Conservation (phyloP, 768 basidiomycete genomes). For the Amanita rubescens region DNA sequence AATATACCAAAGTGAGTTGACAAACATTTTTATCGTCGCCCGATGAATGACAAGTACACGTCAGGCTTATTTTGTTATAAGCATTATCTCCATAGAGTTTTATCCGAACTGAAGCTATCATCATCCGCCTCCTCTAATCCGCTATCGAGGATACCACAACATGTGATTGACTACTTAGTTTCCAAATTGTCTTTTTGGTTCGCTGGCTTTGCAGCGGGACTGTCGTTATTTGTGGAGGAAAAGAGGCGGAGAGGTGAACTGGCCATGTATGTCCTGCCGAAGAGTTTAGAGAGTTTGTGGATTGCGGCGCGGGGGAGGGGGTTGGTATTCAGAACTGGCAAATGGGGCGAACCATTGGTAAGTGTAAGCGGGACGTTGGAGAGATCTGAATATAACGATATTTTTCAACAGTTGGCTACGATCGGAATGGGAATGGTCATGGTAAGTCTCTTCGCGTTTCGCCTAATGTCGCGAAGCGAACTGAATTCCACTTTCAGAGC, state of each 20-base stretch:
- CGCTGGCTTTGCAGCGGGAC: slow-evolving; percentile 63
- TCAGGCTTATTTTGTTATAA: slow-evolving; percentile 63
- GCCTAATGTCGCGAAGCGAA: background rate
- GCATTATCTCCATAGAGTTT: slow-evolving; percentile 44
- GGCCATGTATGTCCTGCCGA: slow-evolving; percentile 88
- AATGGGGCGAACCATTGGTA: slow-evolving; percentile 61
- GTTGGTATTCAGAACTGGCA: slow-evolving; percentile 63
- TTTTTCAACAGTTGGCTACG: slow-evolving; percentile 49
- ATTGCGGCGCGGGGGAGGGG: slow-evolving; percentile 67
- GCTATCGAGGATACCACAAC: slow-evolving; percentile 36
- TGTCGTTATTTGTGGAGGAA: slow-evolving; percentile 84
- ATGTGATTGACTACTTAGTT: slow-evolving; percentile 47
- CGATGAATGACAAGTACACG: background rate
- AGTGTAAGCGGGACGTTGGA: slow-evolving; percentile 18
- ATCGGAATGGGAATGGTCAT: slow-evolving; percentile 91
- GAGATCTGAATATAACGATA: slow-evolving; percentile 7
- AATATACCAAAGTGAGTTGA: slow-evolving; percentile 66
- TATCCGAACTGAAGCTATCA: slow-evolving; percentile 25
- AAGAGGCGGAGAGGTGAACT: slow-evolving; percentile 82
- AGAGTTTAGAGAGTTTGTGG: slow-evolving; percentile 90
- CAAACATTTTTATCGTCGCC: background rate
- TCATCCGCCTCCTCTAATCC: slow-evolving; percentile 15
- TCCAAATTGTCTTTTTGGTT: slow-evolving; percentile 71
- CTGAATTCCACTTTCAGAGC: slow-evolving; percentile 37
- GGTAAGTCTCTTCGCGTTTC: too few relatives aligned